phyloP scores from a whole-genome alignment of 495 filamentous ascomycete genomes.

The Cryomyces antarcticus region DNA sequence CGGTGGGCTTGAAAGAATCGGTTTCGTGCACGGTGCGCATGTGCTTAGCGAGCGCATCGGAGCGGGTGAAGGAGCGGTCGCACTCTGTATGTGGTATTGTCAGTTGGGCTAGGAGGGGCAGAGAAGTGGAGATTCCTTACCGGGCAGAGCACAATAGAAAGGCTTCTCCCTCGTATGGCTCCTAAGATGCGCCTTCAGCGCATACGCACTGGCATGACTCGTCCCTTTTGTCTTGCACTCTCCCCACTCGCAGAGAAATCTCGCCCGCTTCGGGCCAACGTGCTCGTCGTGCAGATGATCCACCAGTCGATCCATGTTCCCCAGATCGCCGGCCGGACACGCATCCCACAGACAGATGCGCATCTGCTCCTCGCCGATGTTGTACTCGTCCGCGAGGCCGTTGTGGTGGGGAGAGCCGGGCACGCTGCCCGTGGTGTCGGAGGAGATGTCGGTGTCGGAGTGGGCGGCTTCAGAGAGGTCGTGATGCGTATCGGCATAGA shows the following conservation, averaged over 20 bases:
- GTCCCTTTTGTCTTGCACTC: slow-evolving; percentile 74
- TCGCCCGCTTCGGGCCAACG: slow-evolving; percentile 63
- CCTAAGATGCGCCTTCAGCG: slow-evolving; percentile 87
- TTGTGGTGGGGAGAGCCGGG: slow-evolving; percentile 40
- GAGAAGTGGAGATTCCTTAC: slow-evolving; percentile 25
- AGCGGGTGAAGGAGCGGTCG: slow-evolving; percentile 90
- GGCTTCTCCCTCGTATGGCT: slow-evolving; percentile 97
- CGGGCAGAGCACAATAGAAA: slow-evolving; percentile 86
- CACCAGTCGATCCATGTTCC: slow-evolving; percentile 87
- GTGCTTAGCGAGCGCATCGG: slow-evolving; percentile 91
- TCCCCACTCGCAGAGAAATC: slow-evolving; percentile 87
- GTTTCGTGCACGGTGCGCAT: slow-evolving; percentile 98
- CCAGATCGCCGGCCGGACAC: slow-evolving; percentile 57
- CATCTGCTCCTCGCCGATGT: slow-evolving; percentile 53
- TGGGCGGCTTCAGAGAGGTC: not conserved
- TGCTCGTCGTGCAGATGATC: slow-evolving; percentile 86
- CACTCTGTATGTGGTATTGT: slow-evolving; percentile 43
- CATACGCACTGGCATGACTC: slow-evolving; percentile 86
- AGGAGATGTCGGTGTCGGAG: slow-evolving; percentile 36
- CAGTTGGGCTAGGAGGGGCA: not conserved
- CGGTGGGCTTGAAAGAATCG: slow-evolving; percentile 67
- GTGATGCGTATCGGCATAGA: not conserved
- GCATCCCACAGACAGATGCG: slow-evolving; percentile 79
- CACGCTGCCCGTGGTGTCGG: slow-evolving; percentile 74
- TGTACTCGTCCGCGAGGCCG: slow-evolving; percentile 53